Evolutionary conservation across 2,329 filamentous ascomycete species (phyloP).

Genomic region (Fusarium nanum): DNA sequence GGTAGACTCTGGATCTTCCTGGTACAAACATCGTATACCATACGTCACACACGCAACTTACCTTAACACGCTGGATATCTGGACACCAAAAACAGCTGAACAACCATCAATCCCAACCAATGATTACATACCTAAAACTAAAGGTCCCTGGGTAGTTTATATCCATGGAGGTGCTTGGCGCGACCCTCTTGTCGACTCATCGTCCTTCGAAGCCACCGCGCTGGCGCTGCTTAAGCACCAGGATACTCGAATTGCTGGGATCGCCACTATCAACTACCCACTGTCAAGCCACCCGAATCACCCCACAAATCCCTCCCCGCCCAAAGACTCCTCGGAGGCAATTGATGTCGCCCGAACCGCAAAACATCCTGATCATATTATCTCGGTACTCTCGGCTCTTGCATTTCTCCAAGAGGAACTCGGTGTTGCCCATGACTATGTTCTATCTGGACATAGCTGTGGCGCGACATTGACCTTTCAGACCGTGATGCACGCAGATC

Average conservation of each 20-base stretch:
- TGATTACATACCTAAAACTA: rapidly evolving
- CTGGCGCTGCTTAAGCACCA: neutral
- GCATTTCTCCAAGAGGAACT: neutral
- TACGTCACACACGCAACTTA: neutral
- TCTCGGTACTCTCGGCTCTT: neutral
- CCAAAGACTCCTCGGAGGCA: neutral
- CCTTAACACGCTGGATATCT: neutral
- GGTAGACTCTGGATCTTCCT: neutral
- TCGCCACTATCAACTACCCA: neutral
- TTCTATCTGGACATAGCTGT: neutral
- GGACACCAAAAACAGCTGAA: rapidly evolving
- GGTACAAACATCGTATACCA: neutral
- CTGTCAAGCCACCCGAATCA: conserved; percentile 7
- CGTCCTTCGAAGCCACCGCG: neutral
- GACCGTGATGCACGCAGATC: neutral
- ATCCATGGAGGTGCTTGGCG: conserved; percentile 18
- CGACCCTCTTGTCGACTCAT: conserved; percentile 9
- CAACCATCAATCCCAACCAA: rapidly evolving
- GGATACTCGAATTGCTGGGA: neutral
- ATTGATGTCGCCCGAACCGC: neutral
- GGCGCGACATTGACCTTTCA: neutral
- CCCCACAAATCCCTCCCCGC: neutral
- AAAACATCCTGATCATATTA: conserved; percentile 5
- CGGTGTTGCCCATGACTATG: neutral
- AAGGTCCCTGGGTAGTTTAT: neutral